Conservation (phyloP, 495 filamentous ascomycete species). For the Podospora anserina region DNA sequence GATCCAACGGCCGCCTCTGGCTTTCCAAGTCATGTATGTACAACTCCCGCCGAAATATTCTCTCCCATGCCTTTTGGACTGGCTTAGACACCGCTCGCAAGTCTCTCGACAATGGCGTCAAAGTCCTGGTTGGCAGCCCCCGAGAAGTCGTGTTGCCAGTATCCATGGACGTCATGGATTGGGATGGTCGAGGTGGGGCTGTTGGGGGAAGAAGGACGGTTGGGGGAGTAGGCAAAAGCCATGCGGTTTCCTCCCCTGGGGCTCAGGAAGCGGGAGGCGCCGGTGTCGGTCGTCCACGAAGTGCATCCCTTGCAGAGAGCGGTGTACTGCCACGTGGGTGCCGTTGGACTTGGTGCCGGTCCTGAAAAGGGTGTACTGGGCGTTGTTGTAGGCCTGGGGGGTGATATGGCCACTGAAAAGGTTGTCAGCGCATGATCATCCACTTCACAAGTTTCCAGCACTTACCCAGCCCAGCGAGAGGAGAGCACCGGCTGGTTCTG, state of each 20-base stretch:
- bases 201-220: constrained; percentile 30
- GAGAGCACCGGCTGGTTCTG: constrained; percentile 30
- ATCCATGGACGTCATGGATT: constrained; percentile 41
- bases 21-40: neutral
- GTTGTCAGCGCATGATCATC: neutral
- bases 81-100: neutral
- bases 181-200: constrained; percentile 33
- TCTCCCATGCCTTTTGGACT: neutral
- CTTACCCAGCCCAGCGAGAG: constrained; percentile 40
- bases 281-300: constrained; percentile 29
- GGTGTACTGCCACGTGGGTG: constrained; percentile 47
- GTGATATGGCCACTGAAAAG: constrained; percentile 31
- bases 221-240: constrained; percentile 42
- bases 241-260: constrained; percentile 40
- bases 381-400: constrained; percentile 32
- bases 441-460: neutral
- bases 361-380: constrained; percentile 34
- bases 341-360: constrained; percentile 38
- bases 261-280: constrained; percentile 31
- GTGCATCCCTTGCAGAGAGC: constrained; percentile 45
- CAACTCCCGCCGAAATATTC: neutral
- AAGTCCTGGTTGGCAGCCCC: constrained; percentile 39
- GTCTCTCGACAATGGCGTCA: constrained; percentile 29
- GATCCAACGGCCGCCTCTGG: neutral
- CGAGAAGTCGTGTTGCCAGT: constrained; percentile 45